Percentiles rank a stretch among this genome's conserved stretches.
Evolutionary conservation across 2,329 filamentous ascomycete genomes (phyloP).

Genomic region (Sordariomycetes sp.): DNA sequence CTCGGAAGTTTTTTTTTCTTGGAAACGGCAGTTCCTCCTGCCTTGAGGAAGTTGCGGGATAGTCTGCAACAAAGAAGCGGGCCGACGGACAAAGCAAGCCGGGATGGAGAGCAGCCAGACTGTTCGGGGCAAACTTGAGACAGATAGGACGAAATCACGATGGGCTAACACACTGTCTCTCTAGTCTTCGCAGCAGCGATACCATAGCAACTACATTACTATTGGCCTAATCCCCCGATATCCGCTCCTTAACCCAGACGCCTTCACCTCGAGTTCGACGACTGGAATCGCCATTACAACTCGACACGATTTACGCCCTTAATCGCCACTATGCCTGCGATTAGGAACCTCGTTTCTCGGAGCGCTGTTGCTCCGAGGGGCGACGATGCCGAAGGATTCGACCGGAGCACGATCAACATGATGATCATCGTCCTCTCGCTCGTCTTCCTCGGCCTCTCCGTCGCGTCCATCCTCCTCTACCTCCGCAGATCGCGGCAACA

Average conservation of each 20-base stretch:
- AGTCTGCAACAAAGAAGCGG: background rate
- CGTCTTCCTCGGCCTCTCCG: constrained; percentile 58
- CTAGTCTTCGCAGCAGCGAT: background rate
- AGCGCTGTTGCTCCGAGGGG: constrained; percentile 26
- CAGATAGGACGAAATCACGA: background rate
- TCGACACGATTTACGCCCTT: background rate
- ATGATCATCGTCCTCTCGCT: constrained; percentile 72
- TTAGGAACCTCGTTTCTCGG: constrained; percentile 7
- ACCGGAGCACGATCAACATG: constrained; percentile 36
- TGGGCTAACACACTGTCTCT: constrained; percentile 2
- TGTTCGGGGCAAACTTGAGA: background rate
- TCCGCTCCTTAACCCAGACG: background rate
- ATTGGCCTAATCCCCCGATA: constrained; percentile 1
- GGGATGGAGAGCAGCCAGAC: background rate
- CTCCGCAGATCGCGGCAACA: constrained; percentile 54
- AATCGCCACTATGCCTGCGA: constrained; percentile 7
- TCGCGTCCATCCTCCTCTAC: constrained; percentile 59
- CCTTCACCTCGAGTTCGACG: background rate
- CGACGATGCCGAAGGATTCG: constrained; percentile 31
- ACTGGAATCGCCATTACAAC: background rate
- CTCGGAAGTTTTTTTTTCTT: background rate
- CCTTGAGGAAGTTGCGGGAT: background rate
- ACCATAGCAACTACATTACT: constrained; percentile 1
- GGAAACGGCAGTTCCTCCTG: background rate
- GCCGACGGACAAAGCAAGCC: background rate